These are phyloP conservation scores for Phlyctochytrium planicorne DNA, from an alignment of 192 early-diverging fungal genomes.

Conservation along the genomic window DNA sequence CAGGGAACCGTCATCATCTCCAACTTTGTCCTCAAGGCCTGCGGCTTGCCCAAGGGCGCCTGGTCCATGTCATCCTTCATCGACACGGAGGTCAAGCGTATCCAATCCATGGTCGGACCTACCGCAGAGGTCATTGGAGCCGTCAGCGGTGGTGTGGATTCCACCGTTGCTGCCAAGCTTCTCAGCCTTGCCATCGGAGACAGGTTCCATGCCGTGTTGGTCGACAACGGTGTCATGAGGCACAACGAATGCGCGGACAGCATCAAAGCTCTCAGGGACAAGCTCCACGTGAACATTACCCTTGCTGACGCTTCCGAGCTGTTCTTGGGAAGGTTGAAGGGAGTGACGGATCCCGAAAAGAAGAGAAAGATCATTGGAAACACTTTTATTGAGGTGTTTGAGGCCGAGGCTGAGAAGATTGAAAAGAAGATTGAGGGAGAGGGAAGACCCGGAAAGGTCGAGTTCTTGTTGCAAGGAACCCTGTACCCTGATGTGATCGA, in stretches of 20 bases:
- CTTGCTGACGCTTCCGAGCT: constrained; percentile 74
- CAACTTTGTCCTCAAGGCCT: constrained; percentile 95
- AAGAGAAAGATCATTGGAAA: constrained; percentile 99
- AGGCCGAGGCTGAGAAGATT: constrained; percentile 85
- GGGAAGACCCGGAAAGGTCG: constrained; percentile 72
- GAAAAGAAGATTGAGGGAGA: constrained; percentile 71
- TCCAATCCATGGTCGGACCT: constrained; percentile 85
- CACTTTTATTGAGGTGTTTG: constrained; percentile 98
- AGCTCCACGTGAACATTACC: constrained; percentile 94
- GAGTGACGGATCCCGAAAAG: constrained; percentile 88
- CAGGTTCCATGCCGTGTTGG: constrained; percentile 96
- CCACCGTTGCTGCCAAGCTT: constrained; percentile 92
- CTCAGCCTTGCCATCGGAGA: constrained; percentile 98
- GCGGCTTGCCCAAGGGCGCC: constrained; percentile 66
- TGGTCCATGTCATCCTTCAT: constrained; percentile 99
- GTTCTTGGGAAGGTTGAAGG: constrained; percentile 77
- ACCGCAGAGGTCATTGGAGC: constrained; percentile 94
- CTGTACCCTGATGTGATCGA: constrained; percentile 99
- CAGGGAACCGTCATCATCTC: constrained; percentile 76
- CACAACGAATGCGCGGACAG: constrained; percentile 88
- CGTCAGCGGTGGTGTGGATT: constrained; percentile 96
- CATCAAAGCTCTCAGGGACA: constrained; percentile 80
- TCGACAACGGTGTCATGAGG: constrained; percentile 99
- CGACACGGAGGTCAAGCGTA: constrained; percentile 96
- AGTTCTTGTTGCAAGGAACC: constrained; percentile 96